Evolutionary conservation across 139 green algal genomes (phyloP), one percentile per base, ranked within the genome.

Genomic region (Volvox reticuliferus): DNA sequence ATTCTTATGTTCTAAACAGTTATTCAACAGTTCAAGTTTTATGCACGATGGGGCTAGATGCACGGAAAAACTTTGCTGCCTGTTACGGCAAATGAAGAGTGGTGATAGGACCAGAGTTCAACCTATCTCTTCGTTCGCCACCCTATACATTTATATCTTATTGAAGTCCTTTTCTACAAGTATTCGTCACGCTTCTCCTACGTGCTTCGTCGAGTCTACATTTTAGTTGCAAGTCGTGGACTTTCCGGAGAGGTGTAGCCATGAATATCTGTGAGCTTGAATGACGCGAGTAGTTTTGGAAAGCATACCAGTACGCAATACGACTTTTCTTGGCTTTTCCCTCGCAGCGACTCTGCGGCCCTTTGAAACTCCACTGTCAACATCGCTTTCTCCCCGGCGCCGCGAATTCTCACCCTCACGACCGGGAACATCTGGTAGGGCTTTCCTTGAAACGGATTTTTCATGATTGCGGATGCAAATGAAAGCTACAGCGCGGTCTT

Each of bases 331-430:
- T 44, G 16, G 14, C 63, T 21, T 68, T 33, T 35, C 22, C 5
- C 16, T 17, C 44, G 79, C 79, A 86, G 79, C 79, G 13, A 63
- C 86, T 20, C 30, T 83, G 20, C 86, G 86, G 20, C 86, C 71
- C 16, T 90, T 77, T 83, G 85, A 89, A 61, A 89, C 85, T 55
- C 85, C 69, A 1, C 16, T 71, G 65, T 55, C 35, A 30, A 71
- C 21, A 3, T 61, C 69, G 16, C 69, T 80, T 24, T 89, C 83
- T 30, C 67, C 69, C 44, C 85, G 21, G 19, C 65, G 84, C 21
- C 86, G 86, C 20, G 86, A 90, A 14, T 90, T 82, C 71, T 75
- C 44, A 0, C 71, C 73, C n/a, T 71, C 86, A 18, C n/a, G 73
- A 14, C 86, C 86, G 28, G 85, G 69, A 1, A 90, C 71, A 0